phyloP scores from a whole-genome alignment of 2,329 filamentous ascomycete genomes.

The Incumbomyces delicatus region DNA sequence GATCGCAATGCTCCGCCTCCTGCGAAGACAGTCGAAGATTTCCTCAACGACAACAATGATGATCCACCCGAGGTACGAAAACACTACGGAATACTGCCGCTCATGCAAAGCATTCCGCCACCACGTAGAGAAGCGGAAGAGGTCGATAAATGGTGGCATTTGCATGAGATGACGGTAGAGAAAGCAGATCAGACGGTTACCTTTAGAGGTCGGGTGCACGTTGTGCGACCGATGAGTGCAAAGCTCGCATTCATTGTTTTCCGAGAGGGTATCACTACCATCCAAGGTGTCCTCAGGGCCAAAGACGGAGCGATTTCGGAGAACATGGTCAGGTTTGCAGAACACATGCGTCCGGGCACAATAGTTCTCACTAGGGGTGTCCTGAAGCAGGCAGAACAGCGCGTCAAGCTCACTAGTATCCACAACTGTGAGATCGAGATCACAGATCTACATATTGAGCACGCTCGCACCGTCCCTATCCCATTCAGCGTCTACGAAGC shows the following conservation, averaged over 20 bases:
- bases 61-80: constrained; percentile 13
- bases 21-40: constrained; percentile 12
- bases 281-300: constrained; percentile 60
- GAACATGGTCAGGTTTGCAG: constrained; percentile 67
- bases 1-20: background rate
- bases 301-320: constrained; percentile 50
- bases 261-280: constrained; percentile 62
- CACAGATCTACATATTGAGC: constrained; percentile 46
- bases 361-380: constrained; percentile 60
- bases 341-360: constrained; percentile 61
- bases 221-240: constrained; percentile 46
- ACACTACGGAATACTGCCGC: constrained; percentile 13
- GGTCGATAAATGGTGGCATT: constrained; percentile 6
- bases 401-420: constrained; percentile 59
- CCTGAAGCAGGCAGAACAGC: constrained; percentile 53
- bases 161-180: constrained; percentile 6
- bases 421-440: constrained; percentile 61
- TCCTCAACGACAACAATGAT: constrained; percentile 13
- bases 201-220: constrained; percentile 59
- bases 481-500: constrained; percentile 49
- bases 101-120: constrained; percentile 14
- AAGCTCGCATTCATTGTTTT: constrained; percentile 68
- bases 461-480: constrained; percentile 41
- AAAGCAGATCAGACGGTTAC: constrained; percentile 44
- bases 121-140: constrained; percentile 3